Evolutionary conservation across 768 basidiomycete genomes (phyloP), one percentile per base, ranked within the genome.

Genomic region (Psilocybe sp.): DNA sequence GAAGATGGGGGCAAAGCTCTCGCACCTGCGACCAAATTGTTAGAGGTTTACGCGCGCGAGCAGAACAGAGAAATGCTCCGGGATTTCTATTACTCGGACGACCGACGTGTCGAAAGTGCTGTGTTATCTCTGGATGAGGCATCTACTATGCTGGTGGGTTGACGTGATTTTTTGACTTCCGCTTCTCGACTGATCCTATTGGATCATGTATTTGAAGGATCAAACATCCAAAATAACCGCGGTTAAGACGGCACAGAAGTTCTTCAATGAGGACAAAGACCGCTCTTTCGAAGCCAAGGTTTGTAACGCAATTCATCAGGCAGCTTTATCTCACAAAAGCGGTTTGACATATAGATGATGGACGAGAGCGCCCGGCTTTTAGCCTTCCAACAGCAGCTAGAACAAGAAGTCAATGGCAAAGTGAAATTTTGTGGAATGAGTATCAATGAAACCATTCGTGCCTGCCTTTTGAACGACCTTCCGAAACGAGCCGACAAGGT

Each of bases 71-170:
- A 92, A 55, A 88, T 98, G 82, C 72, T 98, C 6, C 77, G 93
- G 13, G 94, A 99, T 64, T 98, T 95, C 69, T 98, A 94, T 67
- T 99, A 96, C 62, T 96, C 96, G 33, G 97, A 99, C 60, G 97
- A 98, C 68, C 77, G 97, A 47, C 79, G 95, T 40, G 87, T 92
- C 12, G 97, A 98, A 64, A 96, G 88, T 66, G 97, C 94, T 0
- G 79, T 88, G n/a, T 70, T 98, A 3, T 87, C 82, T 34, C 69
- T 99, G 16, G 90, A 91, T 39, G 97, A 98, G 65, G 87, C 92
- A 6, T 72, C 76, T 2, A 69, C 69, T 16, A 84, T 87, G 66
- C 66, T 68, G 58, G 94, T 92, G 56, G 54, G 63, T 61, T 9
- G 2, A 23, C 16, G n/a, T n/a, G n/a, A n/a, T n/a, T n/a, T n/a